phyloP scores from a whole-genome alignment of 805 yeast species.

The Metschnikowia gelsemii region DNA sequence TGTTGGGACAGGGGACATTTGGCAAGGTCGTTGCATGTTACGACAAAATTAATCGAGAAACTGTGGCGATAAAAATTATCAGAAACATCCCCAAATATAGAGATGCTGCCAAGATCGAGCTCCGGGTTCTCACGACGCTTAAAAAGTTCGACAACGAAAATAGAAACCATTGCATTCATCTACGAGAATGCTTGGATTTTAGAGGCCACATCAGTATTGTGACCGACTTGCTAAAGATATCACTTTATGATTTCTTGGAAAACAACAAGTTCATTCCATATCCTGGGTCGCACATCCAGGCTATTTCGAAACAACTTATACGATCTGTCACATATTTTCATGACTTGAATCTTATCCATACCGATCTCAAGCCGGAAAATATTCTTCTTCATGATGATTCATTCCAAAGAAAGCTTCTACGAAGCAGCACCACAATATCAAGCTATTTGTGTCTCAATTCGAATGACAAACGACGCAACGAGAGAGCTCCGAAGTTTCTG shows the following conservation, averaged over 20 bases:
- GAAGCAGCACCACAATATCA: constrained; percentile 34
- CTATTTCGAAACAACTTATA: constrained; percentile 80
- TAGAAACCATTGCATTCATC: constrained; percentile 74
- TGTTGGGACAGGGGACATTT: constrained; percentile 90
- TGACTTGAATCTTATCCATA: constrained; percentile 86
- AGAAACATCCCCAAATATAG: constrained; percentile 90
- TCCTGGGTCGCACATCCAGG: constrained; percentile 91
- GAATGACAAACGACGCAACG: constrained; percentile 15
- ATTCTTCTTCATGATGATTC: constrained; percentile 64
- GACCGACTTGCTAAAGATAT: constrained; percentile 80
- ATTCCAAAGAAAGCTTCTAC: constrained; percentile 37
- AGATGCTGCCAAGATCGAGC: constrained; percentile 92
- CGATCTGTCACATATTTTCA: constrained; percentile 87
- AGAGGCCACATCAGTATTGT: constrained; percentile 93
- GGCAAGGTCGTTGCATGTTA: constrained; percentile 86
- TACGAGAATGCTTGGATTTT: constrained; percentile 87
- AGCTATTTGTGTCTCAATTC: constrained; percentile 29
- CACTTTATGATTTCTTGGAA: constrained; percentile 87
- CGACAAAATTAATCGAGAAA: constrained; percentile 57
- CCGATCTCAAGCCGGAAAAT: constrained; percentile 96
- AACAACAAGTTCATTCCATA: constrained; percentile 82
- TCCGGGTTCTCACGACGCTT: constrained; percentile 74
- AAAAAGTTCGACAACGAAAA: constrained; percentile 68
- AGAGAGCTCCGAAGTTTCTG: constrained; percentile 33
- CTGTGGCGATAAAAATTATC: constrained; percentile 89